Base-by-base conservation (phyloP, 306 rosid species). In the Erythrophleum fordii region DNA sequence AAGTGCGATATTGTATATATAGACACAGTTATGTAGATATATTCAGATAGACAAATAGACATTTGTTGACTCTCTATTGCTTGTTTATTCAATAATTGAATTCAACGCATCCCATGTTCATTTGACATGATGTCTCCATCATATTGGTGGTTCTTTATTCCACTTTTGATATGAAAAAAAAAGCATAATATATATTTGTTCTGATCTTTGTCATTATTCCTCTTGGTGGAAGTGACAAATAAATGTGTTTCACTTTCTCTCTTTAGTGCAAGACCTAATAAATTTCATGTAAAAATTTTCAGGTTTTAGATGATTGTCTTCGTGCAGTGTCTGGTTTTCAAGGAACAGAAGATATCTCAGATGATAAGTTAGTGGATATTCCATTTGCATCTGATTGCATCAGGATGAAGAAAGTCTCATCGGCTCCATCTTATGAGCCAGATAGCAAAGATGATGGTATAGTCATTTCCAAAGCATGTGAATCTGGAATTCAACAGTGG, bases 311-410 rank as follows among this genome's bases (percentile, higher is more conserved):
- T 6, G 94, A 89, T 85, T 86, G 91, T 82, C 96, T 95, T 66
- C 97, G 98, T 42, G 99, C 96, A 73, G 82, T 87, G 75, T 95
- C 96, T 69, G 98, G 99, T 72, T 95, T 95, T 86, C 96, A 93
- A 85, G 99, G 98, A 82, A 91, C 97, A 1, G 99, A 91, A 88
- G 97, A 95, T 81, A 88, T 89, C 84, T 90, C 86, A 5, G 98
- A 95, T 70, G 97, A 95, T 80, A 91, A 87, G 86, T 56, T 92
- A 61, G 77, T 81, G 61, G 92, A 86, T 75, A 80, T 91, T 82
- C 98, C 99, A 65, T 93, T 95, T 83, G 88, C 95, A 72, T 95
- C 93, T 58, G 99, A 91, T 80, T 89, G 85, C 85, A 73, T 89
- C 66, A 93, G 99, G 89, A 79, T 79, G 85, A 93, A 95, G 88